Percentiles rank a stretch among this genome's conserved stretches.
Conservation (phyloP, 257 asterid species). For the Fraxinus cuspidata region DNA sequence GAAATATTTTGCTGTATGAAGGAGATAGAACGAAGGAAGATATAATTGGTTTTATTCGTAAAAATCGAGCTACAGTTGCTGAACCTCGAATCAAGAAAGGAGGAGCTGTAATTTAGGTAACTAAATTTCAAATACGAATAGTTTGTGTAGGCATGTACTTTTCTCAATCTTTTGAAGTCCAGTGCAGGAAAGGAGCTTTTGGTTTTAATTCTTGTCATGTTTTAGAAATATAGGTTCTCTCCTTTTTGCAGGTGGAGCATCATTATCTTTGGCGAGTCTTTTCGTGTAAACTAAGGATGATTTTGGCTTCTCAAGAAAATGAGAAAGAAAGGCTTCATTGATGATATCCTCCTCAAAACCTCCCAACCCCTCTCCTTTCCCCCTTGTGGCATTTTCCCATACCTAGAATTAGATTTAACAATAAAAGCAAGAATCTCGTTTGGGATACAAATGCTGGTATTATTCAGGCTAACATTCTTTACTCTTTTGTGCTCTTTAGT, state of each 20-base stretch:
- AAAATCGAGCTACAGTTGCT: conserved; percentile 52
- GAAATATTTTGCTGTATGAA: conserved; percentile 54
- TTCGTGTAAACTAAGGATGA: not conserved
- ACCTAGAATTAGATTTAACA: not conserved
- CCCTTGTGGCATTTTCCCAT: not conserved
- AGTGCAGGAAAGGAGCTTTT: not conserved
- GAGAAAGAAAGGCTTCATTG: not conserved
- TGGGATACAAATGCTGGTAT: not conserved
- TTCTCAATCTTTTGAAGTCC: not conserved
- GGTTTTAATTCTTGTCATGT: not conserved
- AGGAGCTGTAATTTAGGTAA: conserved; percentile 62
- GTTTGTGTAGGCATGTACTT: not conserved
- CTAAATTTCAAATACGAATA: not conserved
- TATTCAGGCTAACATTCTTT: not conserved
- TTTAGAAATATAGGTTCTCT: not conserved
- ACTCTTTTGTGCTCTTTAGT: no score
- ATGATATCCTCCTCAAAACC: not conserved
- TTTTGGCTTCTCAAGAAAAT: not conserved
- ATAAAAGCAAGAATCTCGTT: not conserved
- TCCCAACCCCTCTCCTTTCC: not conserved
- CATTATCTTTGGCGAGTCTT: not conserved
- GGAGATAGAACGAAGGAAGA: conserved; percentile 77
- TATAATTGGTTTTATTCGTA: conserved; percentile 62
- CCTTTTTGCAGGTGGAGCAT: not conserved
- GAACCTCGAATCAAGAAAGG: conserved; percentile 50